Evolutionary conservation across 2,329 filamentous ascomycete genomes (phyloP).

Genomic region (Epichloe glyceriae): DNA sequence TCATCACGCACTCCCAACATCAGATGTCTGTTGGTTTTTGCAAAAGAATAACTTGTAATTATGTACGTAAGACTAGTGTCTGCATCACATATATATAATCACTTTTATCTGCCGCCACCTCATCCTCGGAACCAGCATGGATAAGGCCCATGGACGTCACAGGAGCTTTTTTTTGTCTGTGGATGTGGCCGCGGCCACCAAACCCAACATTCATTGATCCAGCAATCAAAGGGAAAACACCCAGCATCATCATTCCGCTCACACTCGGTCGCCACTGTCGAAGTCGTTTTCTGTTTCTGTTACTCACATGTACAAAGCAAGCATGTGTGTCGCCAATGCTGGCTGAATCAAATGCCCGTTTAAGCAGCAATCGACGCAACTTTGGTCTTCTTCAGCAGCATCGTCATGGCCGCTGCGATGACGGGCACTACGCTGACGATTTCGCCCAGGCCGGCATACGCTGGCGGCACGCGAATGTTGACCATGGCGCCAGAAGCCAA

Average conservation of each 20-base stretch:
- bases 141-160: neutral
- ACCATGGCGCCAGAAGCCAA: conserved; percentile 47
- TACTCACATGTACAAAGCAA: neutral
- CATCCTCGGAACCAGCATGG: neutral
- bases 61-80: conserved; percentile 2
- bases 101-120: neutral
- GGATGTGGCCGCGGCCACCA: neutral
- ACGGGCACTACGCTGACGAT: conserved; percentile 53
- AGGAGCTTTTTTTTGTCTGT: neutral
- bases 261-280: neutral
- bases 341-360: neutral
- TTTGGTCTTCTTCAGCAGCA: conserved; percentile 14
- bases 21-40: neutral
- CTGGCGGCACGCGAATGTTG: conserved; percentile 33
- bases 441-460: conserved; percentile 48
- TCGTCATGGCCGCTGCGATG: conserved; percentile 24
- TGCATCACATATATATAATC: neutral
- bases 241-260: no score
- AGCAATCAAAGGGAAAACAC: neutral
- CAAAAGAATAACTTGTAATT: neutral
- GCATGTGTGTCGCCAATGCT: neutral
- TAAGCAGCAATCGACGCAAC: neutral
- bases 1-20: neutral
- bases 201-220: neutral
- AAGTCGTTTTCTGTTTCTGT: neutral